Evolutionary conservation across 1,284 basidiomycete species (phyloP).

Genomic region (Austroboletus niveus): DNA sequence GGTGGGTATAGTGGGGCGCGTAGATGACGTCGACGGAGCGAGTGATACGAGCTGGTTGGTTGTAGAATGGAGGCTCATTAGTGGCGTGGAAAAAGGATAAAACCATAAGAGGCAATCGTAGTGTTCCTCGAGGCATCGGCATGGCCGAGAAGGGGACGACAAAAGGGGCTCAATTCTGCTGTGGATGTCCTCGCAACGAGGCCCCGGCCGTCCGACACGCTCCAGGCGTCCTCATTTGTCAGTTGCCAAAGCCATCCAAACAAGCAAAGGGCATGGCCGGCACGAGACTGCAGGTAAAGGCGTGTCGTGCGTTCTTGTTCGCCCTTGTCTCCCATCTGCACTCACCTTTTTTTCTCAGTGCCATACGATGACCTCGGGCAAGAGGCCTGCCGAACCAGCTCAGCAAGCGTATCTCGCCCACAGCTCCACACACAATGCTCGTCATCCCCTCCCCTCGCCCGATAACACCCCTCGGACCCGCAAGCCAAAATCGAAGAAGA

Average conservation of each 20-base stretch:
- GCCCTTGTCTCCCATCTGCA: conserved; percentile 38
- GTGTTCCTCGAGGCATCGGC: conserved; percentile 32
- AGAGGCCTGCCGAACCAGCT: conserved; percentile 30
- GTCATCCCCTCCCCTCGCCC: conserved; percentile 46
- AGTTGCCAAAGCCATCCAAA: conserved; percentile 29
- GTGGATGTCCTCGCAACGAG: conserved; percentile 25
- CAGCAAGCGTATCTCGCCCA: conserved; percentile 51
- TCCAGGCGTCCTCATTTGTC: conserved; percentile 21
- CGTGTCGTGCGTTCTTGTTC: conserved; percentile 34
- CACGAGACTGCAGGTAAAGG: conserved; percentile 33
- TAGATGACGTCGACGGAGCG: conserved; percentile 10
- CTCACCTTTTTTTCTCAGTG: conserved; percentile 29
- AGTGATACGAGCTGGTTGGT: conserved; percentile 3
- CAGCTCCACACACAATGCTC: conserved; percentile 53
- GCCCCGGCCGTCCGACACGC: conserved; percentile 21
- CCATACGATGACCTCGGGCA: conserved; percentile 37
- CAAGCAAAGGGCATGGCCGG: conserved; percentile 36
- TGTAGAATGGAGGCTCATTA: background rate
- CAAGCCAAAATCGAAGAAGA: conserved; percentile 39
- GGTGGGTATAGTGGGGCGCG: conserved; percentile 27
- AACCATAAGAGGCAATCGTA: conserved; percentile 18
- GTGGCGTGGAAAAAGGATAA: conserved; percentile 19
- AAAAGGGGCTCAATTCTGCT: conserved; percentile 21
- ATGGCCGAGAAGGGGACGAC: conserved; percentile 13
- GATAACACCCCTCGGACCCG: conserved; percentile 55